Conservation (phyloP, 345 rosid genomes). For the Eucalyptus curtisii region DNA sequence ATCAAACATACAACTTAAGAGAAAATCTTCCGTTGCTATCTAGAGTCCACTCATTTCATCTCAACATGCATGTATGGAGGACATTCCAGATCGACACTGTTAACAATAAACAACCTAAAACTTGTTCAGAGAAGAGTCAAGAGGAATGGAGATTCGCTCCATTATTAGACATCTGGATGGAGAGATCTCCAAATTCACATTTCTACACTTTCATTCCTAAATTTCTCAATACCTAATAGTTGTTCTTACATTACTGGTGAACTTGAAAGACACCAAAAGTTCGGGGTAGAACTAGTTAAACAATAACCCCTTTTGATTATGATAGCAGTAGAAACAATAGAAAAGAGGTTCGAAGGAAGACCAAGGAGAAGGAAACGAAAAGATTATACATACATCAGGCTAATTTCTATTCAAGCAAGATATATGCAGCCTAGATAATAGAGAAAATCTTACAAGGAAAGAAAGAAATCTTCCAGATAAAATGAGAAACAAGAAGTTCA, state of each 20-base stretch:
- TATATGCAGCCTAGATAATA: not conserved
- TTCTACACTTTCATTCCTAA: not conserved
- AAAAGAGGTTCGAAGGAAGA: not conserved
- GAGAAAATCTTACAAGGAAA: not conserved
- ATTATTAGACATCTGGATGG: not conserved
- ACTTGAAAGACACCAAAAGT: not conserved
- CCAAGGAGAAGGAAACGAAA: not conserved
- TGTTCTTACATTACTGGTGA: not conserved
- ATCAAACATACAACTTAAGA: not conserved
- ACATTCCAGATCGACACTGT: not conserved
- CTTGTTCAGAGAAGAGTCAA: not conserved
- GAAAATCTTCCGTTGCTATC: not conserved
- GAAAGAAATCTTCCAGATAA: not conserved
- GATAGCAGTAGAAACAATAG: not conserved
- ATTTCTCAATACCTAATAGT: not conserved
- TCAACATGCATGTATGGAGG: not conserved
- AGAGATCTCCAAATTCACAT: not conserved
- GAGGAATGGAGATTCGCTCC: not conserved
- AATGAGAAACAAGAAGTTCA: not conserved
- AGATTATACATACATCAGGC: not conserved
- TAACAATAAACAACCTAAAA: not conserved
- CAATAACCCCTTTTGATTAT: not conserved
- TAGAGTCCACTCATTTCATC: not conserved
- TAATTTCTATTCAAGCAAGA: not conserved
- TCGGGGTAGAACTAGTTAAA: not conserved